phyloP scores from a whole-genome alignment of 2,329 filamentous ascomycete genomes.

The Colletotrichum chrysophilum region DNA sequence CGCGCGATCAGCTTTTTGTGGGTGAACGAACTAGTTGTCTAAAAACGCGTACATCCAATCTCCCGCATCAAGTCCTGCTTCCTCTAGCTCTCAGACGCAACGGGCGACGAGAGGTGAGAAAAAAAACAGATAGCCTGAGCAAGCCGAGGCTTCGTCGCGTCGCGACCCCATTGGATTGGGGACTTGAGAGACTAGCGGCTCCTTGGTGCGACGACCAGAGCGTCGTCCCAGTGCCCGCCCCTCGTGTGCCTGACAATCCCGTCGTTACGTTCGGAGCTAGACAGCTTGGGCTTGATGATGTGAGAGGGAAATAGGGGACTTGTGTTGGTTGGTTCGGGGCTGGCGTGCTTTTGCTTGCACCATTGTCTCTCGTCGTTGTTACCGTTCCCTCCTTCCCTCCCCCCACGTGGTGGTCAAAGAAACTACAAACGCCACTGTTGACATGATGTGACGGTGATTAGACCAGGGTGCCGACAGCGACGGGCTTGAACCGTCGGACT shows the following conservation, averaged over 20 bases:
- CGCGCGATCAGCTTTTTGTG: neutral
- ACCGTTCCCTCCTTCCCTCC: neutral
- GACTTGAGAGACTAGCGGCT: neutral
- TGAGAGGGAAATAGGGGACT: neutral
- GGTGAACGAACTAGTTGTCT: neutral
- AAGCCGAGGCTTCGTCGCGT: neutral
- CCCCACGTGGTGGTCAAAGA: constrained; percentile 1
- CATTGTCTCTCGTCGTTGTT: neutral
- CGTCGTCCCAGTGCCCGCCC: neutral
- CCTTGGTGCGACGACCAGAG: constrained; percentile 7
- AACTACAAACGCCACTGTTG: neutral
- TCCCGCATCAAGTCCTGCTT: neutral
- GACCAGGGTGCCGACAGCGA: neutral
- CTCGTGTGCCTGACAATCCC: neutral
- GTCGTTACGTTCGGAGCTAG: neutral
- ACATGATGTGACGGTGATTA: neutral
- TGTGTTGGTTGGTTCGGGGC: neutral
- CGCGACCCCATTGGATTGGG: neutral
- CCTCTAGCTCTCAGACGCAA: neutral
- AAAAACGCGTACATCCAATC: neutral
- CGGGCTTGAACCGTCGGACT: neutral
- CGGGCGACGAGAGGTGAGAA: neutral
- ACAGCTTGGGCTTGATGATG: neutral
- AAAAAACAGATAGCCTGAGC: neutral
- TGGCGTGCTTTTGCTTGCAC: neutral